Evolutionary conservation across 108 stramenopile genomes (phyloP).

Genomic region (Pelagomonas calceolata): DNA sequence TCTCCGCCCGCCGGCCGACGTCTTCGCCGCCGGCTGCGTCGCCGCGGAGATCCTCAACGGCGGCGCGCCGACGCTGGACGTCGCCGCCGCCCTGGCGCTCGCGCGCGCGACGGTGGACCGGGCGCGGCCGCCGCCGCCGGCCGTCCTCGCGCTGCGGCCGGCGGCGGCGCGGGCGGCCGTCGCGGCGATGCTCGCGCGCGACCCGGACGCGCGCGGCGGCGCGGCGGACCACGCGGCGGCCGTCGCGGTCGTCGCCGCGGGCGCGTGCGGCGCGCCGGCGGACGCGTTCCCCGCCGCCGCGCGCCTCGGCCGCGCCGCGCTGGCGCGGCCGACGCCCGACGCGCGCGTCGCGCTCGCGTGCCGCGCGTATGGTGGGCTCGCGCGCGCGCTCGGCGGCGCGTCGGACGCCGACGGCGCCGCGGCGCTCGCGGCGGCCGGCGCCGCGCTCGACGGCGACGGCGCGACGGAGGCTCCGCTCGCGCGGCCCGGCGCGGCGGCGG

Average conservation of each 20-base stretch:
- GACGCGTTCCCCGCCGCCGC: too few relatives aligned
- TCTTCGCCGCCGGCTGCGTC: slow-evolving; percentile 90
- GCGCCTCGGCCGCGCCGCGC: slow-evolving; percentile 28
- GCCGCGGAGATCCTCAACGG: slow-evolving; percentile 83
- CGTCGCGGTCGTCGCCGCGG: slow-evolving; percentile 11
- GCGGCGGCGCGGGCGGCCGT: neutral
- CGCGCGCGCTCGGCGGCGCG: slow-evolving; percentile 58
- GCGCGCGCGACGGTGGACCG: too few relatives aligned
- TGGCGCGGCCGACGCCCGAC: slow-evolving; percentile 68
- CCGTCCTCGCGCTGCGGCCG: neutral
- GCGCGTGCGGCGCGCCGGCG: too few relatives aligned
- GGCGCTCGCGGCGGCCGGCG: neutral
- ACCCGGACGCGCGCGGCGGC: slow-evolving; percentile 58
- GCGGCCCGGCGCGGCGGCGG: too few relatives aligned
- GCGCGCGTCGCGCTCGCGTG: slow-evolving; percentile 69
- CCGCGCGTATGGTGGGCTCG: slow-evolving; percentile 53
- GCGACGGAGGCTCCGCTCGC: too few relatives aligned
- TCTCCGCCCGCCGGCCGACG: slow-evolving; percentile 81
- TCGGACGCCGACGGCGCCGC: slow-evolving; percentile 53
- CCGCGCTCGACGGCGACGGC: neutral
- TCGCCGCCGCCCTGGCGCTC: slow-evolving; percentile 43
- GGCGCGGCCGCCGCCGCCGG: too few relatives aligned
- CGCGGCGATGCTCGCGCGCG: slow-evolving; percentile 68
- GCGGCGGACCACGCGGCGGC: slow-evolving; percentile 59
- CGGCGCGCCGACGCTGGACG: slow-evolving; percentile 79